Evolutionary conservation across 2,329 filamentous ascomycete species (phyloP).

Genomic region (Helicocarpus griseus): DNA sequence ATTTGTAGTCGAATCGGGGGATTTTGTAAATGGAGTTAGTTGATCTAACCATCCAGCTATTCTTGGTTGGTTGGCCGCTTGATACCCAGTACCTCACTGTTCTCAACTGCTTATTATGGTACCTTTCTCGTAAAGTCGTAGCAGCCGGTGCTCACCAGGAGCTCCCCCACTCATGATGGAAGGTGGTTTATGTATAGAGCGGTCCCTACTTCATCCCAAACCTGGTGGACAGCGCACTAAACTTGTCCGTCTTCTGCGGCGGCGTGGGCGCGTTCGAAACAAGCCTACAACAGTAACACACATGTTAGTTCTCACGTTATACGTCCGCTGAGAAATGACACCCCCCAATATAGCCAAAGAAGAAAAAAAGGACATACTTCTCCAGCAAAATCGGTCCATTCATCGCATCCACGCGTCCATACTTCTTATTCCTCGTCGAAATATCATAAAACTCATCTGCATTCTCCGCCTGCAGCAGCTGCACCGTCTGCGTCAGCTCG

Average conservation of each 20-base stretch:
- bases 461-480: conserved; percentile 75
- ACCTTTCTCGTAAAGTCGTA: too few species aligned
- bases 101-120: too few species aligned
- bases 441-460: conserved; percentile 97
- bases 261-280: conserved; percentile 54
- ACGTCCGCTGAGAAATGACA: background rate
- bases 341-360: background rate
- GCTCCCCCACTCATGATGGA: too few species aligned
- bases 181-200: too few species aligned
- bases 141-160: too few species aligned
- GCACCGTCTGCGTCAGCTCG: conserved; percentile 85
- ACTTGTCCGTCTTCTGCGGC: conserved; percentile 51
- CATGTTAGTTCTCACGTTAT: conserved; percentile 9
- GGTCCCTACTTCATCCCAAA: conserved; percentile 54
- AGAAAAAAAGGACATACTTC: conserved; percentile 52
- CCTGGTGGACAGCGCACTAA: conserved; percentile 63
- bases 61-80: too few species aligned
- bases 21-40: too few species aligned
- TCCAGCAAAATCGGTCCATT: conserved; percentile 85
- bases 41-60: too few species aligned
- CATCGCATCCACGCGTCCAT: conserved; percentile 81
- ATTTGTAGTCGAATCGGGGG: too few species aligned
- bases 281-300: conserved; percentile 39
- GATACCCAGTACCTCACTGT: background rate
- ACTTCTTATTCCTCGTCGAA: conserved; percentile 81